Base-by-base conservation (phyloP, 768 basidiomycete species). In the Naematelia aurantialba region DNA sequence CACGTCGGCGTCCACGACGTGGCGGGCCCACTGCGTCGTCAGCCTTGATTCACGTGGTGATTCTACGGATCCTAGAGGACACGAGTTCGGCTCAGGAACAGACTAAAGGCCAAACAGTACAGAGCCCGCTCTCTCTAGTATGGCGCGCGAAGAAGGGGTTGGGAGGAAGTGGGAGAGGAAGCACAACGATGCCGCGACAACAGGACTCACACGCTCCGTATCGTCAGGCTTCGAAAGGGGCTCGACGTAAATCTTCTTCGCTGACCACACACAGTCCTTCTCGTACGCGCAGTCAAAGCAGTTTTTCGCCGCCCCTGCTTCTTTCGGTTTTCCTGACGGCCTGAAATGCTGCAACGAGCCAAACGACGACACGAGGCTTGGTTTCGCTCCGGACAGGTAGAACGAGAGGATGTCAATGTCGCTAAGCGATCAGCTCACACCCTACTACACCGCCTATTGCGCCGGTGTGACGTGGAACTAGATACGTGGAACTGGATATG, bases 221-320 rank as follows among this genome's bases (percentile, higher is more conserved):
- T 59, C 58, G 19, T 57, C 30, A 8, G 19, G 26, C 24, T 58
- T 21, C 26, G 21, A 83, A 81, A 76, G 82, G n/a, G 84, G 84
- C 21, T 89, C 87, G 25, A 91, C 80, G 78, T 93, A 93, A 65
- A 91, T 90, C 79, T 85, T 87, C 81, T 89, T 91, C 39, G 91
- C 89, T 65, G 88, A 90, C 75, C 91, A 93, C 2, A 89, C 81
- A 68, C 91, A 93, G 26, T 86, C 81, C 31, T 79, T 79, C 75
- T 89, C 86, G 11, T 83, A 76, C 0, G 85, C 80, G 76, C 91
- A 93, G 5, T 89, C 87, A 26, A 89, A 71, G 70, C 91, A 93
- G n/a, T 85, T 82, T 14, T 80, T 83, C 0, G 85, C 87, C 34
- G 78, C 72, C 2, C 87, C 87, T 4, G 91, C 89, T 24, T 78